Conservation (phyloP, 2,329 filamentous ascomycete species). For the Cercospora janseana region DNA sequence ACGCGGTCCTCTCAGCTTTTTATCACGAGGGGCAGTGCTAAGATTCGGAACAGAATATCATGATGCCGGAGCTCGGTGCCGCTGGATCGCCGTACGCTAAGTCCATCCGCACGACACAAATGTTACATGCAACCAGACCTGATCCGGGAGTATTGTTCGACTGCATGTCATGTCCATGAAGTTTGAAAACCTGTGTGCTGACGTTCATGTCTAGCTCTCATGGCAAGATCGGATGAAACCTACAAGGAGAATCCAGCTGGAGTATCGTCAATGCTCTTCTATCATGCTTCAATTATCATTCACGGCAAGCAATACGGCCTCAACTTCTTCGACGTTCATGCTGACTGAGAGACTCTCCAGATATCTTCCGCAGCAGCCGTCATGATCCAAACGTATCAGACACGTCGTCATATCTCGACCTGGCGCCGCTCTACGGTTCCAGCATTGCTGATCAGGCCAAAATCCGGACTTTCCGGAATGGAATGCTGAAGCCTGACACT, state of each 20-base stretch:
- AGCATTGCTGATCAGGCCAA: slow-evolving; percentile 49
- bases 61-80: neutral
- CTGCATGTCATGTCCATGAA: neutral
- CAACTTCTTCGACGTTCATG: neutral
- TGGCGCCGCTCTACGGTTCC: slow-evolving; percentile 70
- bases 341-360: slow-evolving; percentile 46
- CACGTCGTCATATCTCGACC: slow-evolving; percentile 69
- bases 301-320: slow-evolving; percentile 49
- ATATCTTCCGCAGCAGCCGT: slow-evolving; percentile 69
- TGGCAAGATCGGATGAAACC: neutral
- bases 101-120: neutral
- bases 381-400: slow-evolving; percentile 60
- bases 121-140: neutral
- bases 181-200: neutral
- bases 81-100: neutral
- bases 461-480: slow-evolving; percentile 64
- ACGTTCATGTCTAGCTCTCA: neutral
- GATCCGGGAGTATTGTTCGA: neutral
- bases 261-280: slow-evolving; percentile 57
- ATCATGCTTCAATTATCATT: slow-evolving; percentile 71
- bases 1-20: neutral
- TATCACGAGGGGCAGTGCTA: neutral
- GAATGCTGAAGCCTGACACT: slow-evolving; percentile 68
- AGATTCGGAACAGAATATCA: neutral
- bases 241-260: neutral